A percentile compares a stretch with the other conserved stretches of the same genome.
phyloP scores from a whole-genome alignment of 2,329 filamentous ascomycete species.

The Phoma sp. region DNA sequence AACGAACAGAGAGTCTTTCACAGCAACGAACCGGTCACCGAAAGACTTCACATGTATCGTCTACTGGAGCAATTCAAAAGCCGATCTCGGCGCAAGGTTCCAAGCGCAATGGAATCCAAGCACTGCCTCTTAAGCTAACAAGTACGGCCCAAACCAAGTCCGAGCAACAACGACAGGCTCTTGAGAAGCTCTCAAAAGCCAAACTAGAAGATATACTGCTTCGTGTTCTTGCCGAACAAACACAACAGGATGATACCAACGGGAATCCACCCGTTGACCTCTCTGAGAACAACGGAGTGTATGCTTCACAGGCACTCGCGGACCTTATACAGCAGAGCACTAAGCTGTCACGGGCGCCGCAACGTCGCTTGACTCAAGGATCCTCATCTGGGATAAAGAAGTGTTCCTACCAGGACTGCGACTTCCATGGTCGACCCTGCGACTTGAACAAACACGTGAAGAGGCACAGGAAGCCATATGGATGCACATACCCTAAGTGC shows the following conservation, averaged over 20 bases:
- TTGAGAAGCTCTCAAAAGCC: constrained; percentile 34
- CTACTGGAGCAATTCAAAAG: no score
- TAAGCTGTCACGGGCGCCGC: constrained; percentile 14
- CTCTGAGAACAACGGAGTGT: constrained; percentile 3
- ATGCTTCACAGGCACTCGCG: constrained; percentile 34
- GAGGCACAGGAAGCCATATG: constrained; percentile 81
- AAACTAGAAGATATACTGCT: constrained; percentile 22
- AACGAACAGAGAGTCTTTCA: not conserved
- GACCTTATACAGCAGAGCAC: constrained; percentile 35
- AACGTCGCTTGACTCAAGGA: constrained; percentile 23
- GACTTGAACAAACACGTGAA: constrained; percentile 76
- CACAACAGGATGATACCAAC: not conserved
- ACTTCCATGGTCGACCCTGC: constrained; percentile 30
- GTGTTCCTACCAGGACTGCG: constrained; percentile 25
- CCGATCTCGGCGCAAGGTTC: not conserved
- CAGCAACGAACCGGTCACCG: not conserved
- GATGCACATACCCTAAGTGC: constrained; percentile 77
- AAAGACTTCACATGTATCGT: not conserved
- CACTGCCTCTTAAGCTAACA: not conserved
- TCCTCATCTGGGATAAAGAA: constrained; percentile 17
- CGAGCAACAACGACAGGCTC: constrained; percentile 34
- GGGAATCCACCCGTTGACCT: not conserved
- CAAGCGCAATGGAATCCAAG: no score
- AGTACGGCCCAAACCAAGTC: constrained; percentile 40
- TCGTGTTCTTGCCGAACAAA: not conserved